Base-by-base conservation (phyloP, 2,329 filamentous ascomycete species). In the Nemania abortiva region DNA sequence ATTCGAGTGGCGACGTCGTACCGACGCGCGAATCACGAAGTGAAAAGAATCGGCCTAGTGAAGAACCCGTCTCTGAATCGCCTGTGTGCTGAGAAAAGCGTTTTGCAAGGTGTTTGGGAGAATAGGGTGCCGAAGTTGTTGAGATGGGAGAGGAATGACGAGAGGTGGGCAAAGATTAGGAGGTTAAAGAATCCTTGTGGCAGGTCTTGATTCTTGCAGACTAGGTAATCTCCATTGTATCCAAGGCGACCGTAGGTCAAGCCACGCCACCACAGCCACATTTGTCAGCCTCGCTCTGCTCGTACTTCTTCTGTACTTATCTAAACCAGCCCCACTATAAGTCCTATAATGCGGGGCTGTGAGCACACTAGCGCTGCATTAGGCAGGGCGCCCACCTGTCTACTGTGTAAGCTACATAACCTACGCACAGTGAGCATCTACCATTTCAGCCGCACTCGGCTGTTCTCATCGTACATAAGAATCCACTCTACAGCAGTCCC, bases 161-260 rank as follows among this genome's bases (percentile, higher is more conserved):
- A 65, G 63, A 65, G 64, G 60, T 55, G 42, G 60, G 56, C 24
- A 58, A 63, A 70, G 59, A 24, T 61, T 69, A 66, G 63, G 70
- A 64, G 61, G 59, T 69, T 66, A 63, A 67, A 71, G 70, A 72
- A 72, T 71, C 65, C 70, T 70, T 61, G 69, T 39, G 69, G 64
- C 61, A 64, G 45, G 63, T 66, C 56, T 58, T 70, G 68, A 70
- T 62, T 63, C 59, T 70, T 50, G 61, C 52, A 62, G 68, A 63
- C 65, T 65, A n/a, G n/a, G n/a, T n/a, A 68, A 52, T 42, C 50
- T 53, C 42, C 50, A 59, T 54, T 68, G 56, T 57, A 37, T 54
- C 22, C 45, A 55, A 55, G 47, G 56, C 66, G n/a, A 29, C 39
- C 20, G 27, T n/a, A 18, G 39, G 45, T 42, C 20, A 54, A 27